Evolutionary conservation across 176 grass and related monocot genomes (phyloP), one percentile per base, ranked within the genome.

Genomic region (Miscanthus lutarioriparius): DNA sequence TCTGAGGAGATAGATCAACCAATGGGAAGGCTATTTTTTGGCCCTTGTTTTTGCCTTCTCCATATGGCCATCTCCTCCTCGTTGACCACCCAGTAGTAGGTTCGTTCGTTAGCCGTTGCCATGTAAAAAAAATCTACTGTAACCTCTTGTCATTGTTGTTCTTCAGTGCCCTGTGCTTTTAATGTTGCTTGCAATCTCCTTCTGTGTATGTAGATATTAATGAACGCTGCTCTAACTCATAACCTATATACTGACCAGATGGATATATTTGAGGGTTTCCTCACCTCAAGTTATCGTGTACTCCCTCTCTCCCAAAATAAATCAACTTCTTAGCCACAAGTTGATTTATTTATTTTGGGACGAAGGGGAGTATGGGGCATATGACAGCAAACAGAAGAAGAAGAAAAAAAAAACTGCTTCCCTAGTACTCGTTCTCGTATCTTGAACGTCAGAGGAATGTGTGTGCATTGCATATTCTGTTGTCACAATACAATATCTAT

Each of bases 31-130:
- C 81, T 74, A 47, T 16, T 84, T 87, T 87, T 91, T 63, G 62
- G 75, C 80, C 70, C 81, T 81, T 68, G 12, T 62, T 91, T 91
- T 84, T 87, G 85, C 81, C 89, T 91, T 87, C 85, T 82, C 58
- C 58, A 26, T 61, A 16, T 83, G 47, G 75, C 62, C 25, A 15
- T 65, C 12, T 14, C 11, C 75, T 28, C 72, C 75, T 80, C 62
- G 76, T 80, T 91, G 80, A 90, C 89, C 80, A 36, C 37, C 67
- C 67, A 22, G 33, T 77, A 83, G 59, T n/a, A n/a, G 80, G 85
- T 84, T n/a, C 22, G 0, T 59, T 59, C 22, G 23, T 59, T 91
- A 91, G 61, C 70, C 74, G 41, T 84, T 76, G 56, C 84, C 38
- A 80, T 87, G 81, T 80, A 58, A 58, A n/a, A 58, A n/a, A 47